Base-by-base conservation (phyloP, 2,329 filamentous ascomycete genomes). In the Parascedosporium putredinis region DNA sequence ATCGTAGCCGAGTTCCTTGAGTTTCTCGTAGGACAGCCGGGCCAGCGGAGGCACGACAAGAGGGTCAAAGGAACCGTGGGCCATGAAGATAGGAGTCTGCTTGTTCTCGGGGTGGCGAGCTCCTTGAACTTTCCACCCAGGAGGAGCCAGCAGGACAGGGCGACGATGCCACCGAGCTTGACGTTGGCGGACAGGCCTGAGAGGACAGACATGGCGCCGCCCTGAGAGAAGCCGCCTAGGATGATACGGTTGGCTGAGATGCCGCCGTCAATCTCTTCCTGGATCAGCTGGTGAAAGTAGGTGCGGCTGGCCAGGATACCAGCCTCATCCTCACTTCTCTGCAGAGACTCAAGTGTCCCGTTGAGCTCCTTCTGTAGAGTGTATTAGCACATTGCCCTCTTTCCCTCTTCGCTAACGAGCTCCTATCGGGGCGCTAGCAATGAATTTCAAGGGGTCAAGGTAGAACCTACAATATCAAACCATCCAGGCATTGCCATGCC, bases 91-190 rank as follows among this genome's bases (percentile, higher is more conserved):
- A 1, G 86, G 86, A 1, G 88, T 95, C 36, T 84, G 73, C 65
- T 83, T 79, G 56, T 71, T 69, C 5, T 55, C 57, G 66, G 62
- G 2, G 68, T 64, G 20, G 72, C 55, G 16, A 68, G 57, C 6
- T 67, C 63, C 44, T 65, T 60, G 56, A 78, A 74, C 53, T 68
- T 72, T 49, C 62, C 57, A 48, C 66, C 68, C 25, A 96, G 71
- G 18, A 88, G 74, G 57, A 96, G 68, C 67, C 94, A 97, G 58
- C 81, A 84, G 10, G 86, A 93, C 54, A 97, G 68, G 6, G 84
- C 88, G 54, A 96, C 83, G 55, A 97, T 86, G 54, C 90, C 91
- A n/a, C 81, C 91, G 14, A 97, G 72, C 67, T 88, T 88, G 57
- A 78, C 73, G 43, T 76, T 73, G 52, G 70, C 68, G 4, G 89